Conservation (phyloP, 805 yeast genomes). For the Ogataea paraovalis region DNA sequence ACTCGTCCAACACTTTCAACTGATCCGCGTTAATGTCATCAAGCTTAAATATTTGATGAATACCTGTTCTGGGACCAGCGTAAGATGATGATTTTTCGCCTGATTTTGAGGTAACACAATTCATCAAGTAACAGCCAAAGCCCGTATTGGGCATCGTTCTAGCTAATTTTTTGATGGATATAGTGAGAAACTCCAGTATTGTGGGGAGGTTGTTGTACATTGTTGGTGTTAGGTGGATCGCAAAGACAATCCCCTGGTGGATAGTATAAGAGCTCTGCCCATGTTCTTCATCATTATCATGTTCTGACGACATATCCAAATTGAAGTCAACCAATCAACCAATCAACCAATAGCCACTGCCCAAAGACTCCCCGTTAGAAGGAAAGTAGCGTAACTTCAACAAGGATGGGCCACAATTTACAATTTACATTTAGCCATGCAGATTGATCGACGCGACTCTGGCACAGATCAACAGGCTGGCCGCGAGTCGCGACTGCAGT, state of each 20-base stretch:
- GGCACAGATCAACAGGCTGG: too few species aligned
- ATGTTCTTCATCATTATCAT: background rate
- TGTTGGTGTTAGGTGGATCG: conserved; percentile 54
- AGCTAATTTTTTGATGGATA: conserved; percentile 62
- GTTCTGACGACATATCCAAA: background rate
- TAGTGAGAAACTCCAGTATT: conserved; percentile 53
- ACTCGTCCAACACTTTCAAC: conserved; percentile 53
- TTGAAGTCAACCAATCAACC: too few species aligned
- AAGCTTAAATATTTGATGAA: conserved; percentile 48
- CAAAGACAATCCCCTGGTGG: conserved; percentile 61
- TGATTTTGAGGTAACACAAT: conserved; percentile 31
- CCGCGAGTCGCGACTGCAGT: too few species aligned
- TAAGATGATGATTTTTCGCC: background rate
- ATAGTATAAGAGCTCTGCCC: conserved; percentile 33
- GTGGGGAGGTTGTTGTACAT: conserved; percentile 35
- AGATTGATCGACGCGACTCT: too few species aligned
- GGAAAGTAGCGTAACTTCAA: too few species aligned
- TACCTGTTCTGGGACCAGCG: conserved; percentile 27
- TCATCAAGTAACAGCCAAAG: conserved; percentile 66
- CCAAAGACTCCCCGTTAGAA: too few species aligned
- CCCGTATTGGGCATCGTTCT: conserved; percentile 67
- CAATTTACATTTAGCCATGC: too few species aligned
- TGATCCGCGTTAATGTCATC: conserved; percentile 51
- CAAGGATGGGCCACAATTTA: too few species aligned
- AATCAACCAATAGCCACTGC: too few species aligned